Base-by-base conservation (phyloP, 2,329 filamentous ascomycete species). In the Trichoderma sp. region DNA sequence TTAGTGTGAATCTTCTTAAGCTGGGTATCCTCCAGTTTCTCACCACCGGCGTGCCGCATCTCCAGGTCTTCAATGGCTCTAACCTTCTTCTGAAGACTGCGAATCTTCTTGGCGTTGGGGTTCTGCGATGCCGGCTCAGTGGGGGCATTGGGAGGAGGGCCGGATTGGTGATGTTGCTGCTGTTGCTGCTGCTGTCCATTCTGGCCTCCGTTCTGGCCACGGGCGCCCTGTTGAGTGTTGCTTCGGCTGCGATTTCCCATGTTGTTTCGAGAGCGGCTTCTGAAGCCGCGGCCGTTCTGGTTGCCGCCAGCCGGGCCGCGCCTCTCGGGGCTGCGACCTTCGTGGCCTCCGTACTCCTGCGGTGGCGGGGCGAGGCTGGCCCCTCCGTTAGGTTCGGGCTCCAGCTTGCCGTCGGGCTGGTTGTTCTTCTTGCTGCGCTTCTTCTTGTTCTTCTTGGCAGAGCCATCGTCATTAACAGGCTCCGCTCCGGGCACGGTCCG, bases 371-470 rank as follows among this genome's bases (percentile, higher is more conserved):
- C 88, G 79, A 88, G 86, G 81, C 82, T 85, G 59, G 84, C 86
- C 80, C 88, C 83, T 77, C 85, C 85, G 80, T 86, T 86, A 50
- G 83, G 85, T 74, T 87, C 86, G 24, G 82, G 82, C 75, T 85
- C 83, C 16, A 79, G 78, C 69, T 91, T 92, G 67, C 90, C 91
- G 21, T 94, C 94, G 6, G 88, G 90, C 64, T 97, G 95, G 83
- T 95, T 97, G 69, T 91, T 90, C 86, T 98, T 98, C 89, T 97
- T 98, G 79, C 88, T 90, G 78, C 97, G 91, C 90, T 98, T 98
- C 91, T 98, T 98, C 91, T 98, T 98, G 86, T 98, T 98, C 90
- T 98, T 98, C 90, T 98, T 98, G 94, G 87, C 14, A 94, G 95
- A 72, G 93, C 91, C 94, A 76, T 95, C 93, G 83, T 89, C 92